Percentiles rank a stretch among this genome's conserved stretches.
Evolutionary conservation across 495 filamentous ascomycete genomes (phyloP).

Genomic region (Hypoxylon rickii): DNA sequence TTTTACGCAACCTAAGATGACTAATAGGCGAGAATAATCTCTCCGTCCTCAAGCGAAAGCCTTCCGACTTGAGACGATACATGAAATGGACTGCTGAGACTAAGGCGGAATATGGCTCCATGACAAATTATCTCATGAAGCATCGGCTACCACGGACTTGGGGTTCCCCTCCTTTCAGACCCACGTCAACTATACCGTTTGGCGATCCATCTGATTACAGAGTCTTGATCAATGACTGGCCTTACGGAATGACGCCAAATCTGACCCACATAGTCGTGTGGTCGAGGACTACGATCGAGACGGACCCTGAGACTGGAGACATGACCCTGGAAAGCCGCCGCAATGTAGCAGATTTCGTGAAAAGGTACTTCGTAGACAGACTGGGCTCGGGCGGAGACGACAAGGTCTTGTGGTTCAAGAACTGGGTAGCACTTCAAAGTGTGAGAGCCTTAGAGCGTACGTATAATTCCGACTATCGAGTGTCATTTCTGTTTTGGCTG

Average conservation of each 20-base stretch:
- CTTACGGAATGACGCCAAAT: slow-evolving; percentile 73
- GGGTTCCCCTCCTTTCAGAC: slow-evolving; percentile 59
- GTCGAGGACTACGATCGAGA: slow-evolving; percentile 61
- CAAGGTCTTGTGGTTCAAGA: slow-evolving; percentile 90
- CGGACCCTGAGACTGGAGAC: slow-evolving; percentile 65
- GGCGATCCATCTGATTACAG: slow-evolving; percentile 70
- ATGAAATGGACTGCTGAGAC: slow-evolving; percentile 74
- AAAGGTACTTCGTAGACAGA: slow-evolving; percentile 63
- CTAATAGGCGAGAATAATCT: slow-evolving; percentile 63
- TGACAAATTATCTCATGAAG: slow-evolving; percentile 75
- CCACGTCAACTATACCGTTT: slow-evolving; percentile 64
- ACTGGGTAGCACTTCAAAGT: slow-evolving; percentile 87
- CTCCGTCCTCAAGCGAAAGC: slow-evolving; percentile 74
- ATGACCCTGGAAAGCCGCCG: slow-evolving; percentile 69
- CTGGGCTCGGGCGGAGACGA: slow-evolving; percentile 56
- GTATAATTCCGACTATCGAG: slow-evolving; percentile 57
- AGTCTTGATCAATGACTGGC: slow-evolving; percentile 89
- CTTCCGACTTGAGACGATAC: slow-evolving; percentile 83
- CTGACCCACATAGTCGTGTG: slow-evolving; percentile 77
- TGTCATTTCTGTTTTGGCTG: slow-evolving; percentile 32
- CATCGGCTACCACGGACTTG: slow-evolving; percentile 69
- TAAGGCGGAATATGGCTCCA: slow-evolving; percentile 73
- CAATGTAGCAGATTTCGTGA: slow-evolving; percentile 68
- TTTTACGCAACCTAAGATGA: slow-evolving; percentile 14
- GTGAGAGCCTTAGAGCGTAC: slow-evolving; percentile 74